A percentile compares a stretch with the other conserved stretches of the same genome.
Conservation (phyloP, 2,329 filamentous ascomycete genomes). For the Xylariaceae sp. region DNA sequence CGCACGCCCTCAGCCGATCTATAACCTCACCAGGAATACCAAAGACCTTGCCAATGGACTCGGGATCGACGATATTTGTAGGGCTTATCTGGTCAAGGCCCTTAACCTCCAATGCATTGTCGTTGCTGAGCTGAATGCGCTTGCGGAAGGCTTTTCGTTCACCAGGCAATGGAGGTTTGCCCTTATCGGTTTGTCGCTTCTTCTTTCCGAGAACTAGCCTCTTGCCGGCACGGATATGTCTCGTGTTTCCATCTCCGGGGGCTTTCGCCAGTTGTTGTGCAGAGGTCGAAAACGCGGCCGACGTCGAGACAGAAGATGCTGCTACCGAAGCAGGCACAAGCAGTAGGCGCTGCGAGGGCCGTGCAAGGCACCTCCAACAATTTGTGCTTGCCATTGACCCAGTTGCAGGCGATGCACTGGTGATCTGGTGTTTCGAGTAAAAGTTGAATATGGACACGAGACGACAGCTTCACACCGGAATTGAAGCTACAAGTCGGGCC, state of each 20-base stretch:
- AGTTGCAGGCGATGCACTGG: not conserved
- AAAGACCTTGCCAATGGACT: constrained; percentile 69
- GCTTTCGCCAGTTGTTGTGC: constrained; percentile 23
- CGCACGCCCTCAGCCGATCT: constrained; percentile 80
- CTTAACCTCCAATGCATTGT: constrained; percentile 81
- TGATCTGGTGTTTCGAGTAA: not conserved
- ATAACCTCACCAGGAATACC: constrained; percentile 72
- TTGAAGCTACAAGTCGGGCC: constrained; percentile 17
- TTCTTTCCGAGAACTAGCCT: constrained; percentile 52
- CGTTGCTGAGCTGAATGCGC: constrained; percentile 89
- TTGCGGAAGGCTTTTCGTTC: constrained; percentile 89
- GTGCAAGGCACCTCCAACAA: constrained; percentile 64
- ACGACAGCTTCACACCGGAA: constrained; percentile 13
- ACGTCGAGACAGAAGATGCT: constrained; percentile 41
- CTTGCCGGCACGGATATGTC: constrained; percentile 46
- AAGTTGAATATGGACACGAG: not conserved
- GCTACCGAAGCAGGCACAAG: constrained; percentile 29
- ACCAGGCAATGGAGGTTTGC: constrained; percentile 69
- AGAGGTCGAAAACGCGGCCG: constrained; percentile 39
- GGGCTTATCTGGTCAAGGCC: constrained; percentile 67
- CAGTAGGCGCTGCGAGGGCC: constrained; percentile 45
- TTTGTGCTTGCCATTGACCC: constrained; percentile 60
- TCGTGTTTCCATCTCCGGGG: constrained; percentile 3
- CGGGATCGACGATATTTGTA: constrained; percentile 59
- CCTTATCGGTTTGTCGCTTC: constrained; percentile 55